Percentiles rank a stretch among this genome's conserved stretches.
Evolutionary conservation across 2,329 filamentous ascomycete species (phyloP).

Genomic region (Neoascochyta sp.): DNA sequence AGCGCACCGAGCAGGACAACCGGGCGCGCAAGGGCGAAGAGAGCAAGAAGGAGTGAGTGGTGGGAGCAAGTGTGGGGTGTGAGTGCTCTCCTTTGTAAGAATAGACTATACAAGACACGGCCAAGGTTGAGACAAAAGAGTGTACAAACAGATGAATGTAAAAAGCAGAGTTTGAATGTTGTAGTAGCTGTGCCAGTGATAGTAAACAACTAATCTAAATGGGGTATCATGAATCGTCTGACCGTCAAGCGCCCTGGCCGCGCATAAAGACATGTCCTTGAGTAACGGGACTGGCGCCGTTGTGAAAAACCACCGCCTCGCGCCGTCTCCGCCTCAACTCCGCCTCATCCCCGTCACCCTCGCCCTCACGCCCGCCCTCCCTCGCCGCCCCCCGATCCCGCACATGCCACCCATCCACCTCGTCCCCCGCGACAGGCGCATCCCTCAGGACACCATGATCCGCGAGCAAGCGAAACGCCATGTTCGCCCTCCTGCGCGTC

Average conservation of each 20-base stretch:
- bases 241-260: too few species aligned
- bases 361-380: conserved; percentile 31
- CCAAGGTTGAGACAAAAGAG: too few species aligned
- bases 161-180: too few species aligned
- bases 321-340: conserved; percentile 73
- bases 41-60: conserved; percentile 20
- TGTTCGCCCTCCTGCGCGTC: conserved; percentile 17
- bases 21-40: conserved; percentile 20
- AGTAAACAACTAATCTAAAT: too few species aligned
- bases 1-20: conserved; percentile 33
- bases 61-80: too few species aligned
- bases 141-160: too few species aligned
- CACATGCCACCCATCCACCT: conserved; percentile 4
- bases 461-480: conserved; percentile 27
- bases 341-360: conserved; percentile 49
- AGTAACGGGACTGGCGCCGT: conserved; percentile 71
- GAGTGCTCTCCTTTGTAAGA: too few species aligned
- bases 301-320: conserved; percentile 87
- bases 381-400: conserved; percentile 2
- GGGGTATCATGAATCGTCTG: too few species aligned
- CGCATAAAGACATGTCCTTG: conserved; percentile 74
- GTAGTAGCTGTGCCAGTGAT: too few species aligned
- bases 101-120: too few species aligned
- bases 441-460: conserved; percentile 20
- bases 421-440: too few species aligned